Evolutionary conservation across 345 rosid species (phyloP).

Genomic region (Eutrema japonicum): DNA sequence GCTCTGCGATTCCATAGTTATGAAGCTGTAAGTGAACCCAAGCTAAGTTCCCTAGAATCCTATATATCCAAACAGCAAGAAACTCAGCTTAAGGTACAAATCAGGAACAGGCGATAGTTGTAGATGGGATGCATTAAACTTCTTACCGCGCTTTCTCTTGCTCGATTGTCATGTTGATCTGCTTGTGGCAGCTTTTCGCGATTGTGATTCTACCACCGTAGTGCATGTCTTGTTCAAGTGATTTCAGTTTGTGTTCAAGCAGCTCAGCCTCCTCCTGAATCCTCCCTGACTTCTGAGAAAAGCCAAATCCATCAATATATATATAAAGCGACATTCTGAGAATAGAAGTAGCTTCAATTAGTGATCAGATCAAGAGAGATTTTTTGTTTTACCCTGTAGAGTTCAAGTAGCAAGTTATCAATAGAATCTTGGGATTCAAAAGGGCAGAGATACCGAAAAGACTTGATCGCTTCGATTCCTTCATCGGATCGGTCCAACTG

Average conservation of each 20-base stretch:
- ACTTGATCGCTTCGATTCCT: slow-evolving; percentile 85
- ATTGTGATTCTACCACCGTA: slow-evolving; percentile 1
- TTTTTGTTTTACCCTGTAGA: slow-evolving; percentile 60
- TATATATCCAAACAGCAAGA: slow-evolving; percentile 25
- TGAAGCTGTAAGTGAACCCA: slow-evolving; percentile 77
- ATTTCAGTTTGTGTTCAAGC: slow-evolving; percentile 38
- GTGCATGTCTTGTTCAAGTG: slow-evolving; percentile 10
- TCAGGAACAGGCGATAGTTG: not conserved
- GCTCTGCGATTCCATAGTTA: slow-evolving; percentile 69
- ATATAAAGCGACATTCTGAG: not conserved
- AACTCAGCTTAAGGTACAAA: not conserved
- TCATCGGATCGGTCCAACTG: slow-evolving; percentile 65
- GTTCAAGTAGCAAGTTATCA: slow-evolving; percentile 79
- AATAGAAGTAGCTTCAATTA: not conserved
- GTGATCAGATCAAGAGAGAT: not conserved
- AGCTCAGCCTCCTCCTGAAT: slow-evolving; percentile 36
- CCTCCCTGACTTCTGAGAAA: slow-evolving; percentile 38
- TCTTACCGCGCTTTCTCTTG: slow-evolving; percentile 35
- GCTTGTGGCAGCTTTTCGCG: slow-evolving; percentile 3
- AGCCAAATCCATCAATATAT: not conserved
- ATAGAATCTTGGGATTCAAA: slow-evolving; percentile 75
- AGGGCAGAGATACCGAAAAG: slow-evolving; percentile 74
- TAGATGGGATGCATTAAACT: not conserved
- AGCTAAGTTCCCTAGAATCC: slow-evolving; percentile 79
- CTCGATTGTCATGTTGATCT: slow-evolving; percentile 19